These are phyloP conservation scores for Olyra latifolia DNA, from an alignment of 176 grass and related monocot species.

Conservation along the genomic window DNA sequence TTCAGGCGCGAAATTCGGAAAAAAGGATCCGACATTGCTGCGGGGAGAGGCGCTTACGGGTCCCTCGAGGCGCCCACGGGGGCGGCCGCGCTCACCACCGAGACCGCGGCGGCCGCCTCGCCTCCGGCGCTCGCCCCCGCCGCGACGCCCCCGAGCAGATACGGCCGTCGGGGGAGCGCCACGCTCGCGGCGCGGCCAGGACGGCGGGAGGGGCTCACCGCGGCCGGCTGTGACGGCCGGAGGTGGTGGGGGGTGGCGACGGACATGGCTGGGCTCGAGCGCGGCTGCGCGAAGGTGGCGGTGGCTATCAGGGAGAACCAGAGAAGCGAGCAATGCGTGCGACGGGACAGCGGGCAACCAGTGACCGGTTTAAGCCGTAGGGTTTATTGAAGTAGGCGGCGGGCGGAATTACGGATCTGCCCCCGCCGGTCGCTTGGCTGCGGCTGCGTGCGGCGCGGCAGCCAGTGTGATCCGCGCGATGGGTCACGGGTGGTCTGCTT, in stretches of 20 bases:
- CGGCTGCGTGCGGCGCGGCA: background rate
- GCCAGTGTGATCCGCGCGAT: background rate
- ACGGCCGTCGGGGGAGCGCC: background rate
- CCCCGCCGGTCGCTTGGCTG: background rate
- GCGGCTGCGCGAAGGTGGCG: background rate
- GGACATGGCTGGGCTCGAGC: slow-evolving; percentile 9
- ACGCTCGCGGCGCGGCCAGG: background rate
- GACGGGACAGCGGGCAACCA: background rate
- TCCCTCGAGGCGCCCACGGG: slow-evolving; percentile 30
- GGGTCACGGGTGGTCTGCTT: background rate
- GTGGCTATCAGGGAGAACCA: background rate
- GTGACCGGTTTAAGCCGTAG: background rate
- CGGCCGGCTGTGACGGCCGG: slow-evolving; percentile 3
- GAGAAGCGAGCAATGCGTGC: background rate
- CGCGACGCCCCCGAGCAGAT: background rate
- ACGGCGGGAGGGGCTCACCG: background rate
- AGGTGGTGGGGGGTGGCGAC: slow-evolving; percentile 44
- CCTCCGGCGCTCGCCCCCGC: slow-evolving; percentile 7
- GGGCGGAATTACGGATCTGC: background rate
- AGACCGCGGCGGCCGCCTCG: slow-evolving; percentile 15
- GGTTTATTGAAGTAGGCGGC: slow-evolving; percentile 18
- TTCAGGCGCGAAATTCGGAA: background rate
- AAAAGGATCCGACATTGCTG: background rate
- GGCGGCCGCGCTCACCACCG: background rate
- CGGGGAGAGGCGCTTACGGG: slow-evolving; percentile 17